phyloP scores from a whole-genome alignment of 306 rosid species.

The Vigna trinervia region DNA sequence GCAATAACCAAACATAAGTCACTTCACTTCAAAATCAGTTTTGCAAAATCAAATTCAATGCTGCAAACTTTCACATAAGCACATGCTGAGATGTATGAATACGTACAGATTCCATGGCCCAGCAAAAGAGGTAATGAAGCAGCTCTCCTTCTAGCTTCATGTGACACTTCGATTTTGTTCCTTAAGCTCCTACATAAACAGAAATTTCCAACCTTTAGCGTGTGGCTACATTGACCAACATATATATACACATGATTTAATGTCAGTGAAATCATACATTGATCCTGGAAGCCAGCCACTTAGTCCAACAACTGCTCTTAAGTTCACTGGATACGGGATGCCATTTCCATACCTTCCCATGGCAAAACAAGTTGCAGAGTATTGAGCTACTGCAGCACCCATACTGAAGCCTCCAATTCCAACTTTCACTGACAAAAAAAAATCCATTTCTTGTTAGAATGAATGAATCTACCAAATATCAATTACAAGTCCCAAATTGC shows the following conservation, averaged over 20 bases:
- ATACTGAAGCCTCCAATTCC: constrained; percentile 99
- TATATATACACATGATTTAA: not conserved
- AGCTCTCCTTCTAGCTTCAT: constrained; percentile 91
- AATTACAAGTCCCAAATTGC: constrained; percentile 4
- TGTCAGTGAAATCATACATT: constrained; percentile 59
- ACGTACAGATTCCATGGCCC: constrained; percentile 85
- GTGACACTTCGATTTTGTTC: constrained; percentile 83
- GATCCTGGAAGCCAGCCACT: constrained; percentile 99
- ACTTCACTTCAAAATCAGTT: too few species aligned
- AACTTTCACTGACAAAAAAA: constrained; percentile 71
- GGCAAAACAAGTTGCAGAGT: constrained; percentile 96
- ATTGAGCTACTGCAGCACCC: constrained; percentile 97
- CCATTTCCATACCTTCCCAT: constrained; percentile 90
- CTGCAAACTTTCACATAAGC: not conserved
- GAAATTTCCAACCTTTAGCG: constrained; percentile 21
- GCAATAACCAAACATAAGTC: too few species aligned
- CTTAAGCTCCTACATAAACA: constrained; percentile 67
- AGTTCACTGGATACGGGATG: constrained; percentile 73
- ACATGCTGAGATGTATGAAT: constrained; percentile 26
- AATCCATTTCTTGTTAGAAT: not conserved
- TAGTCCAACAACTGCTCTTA: constrained; percentile 88
- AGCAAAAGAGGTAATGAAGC: constrained; percentile 78
- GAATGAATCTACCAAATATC: constrained; percentile 21
- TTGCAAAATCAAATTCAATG: too few species aligned
- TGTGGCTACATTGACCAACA: constrained; percentile 19